These are phyloP conservation scores for Lumnitzera racemosa DNA, from an alignment of 345 rosid species.

Conservation along the genomic window DNA sequence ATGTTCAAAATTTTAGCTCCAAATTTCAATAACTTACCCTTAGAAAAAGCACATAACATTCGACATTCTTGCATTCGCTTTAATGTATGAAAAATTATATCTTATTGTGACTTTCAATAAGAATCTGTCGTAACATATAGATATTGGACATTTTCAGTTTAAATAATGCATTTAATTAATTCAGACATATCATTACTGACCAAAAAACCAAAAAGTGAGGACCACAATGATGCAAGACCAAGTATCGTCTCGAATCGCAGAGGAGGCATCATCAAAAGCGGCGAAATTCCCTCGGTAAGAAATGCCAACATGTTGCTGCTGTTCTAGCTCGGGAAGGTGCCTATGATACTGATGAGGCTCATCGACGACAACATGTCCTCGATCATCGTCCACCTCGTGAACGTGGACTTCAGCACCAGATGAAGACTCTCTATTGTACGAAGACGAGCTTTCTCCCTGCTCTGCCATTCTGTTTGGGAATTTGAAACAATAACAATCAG, in stretches of 20 bases:
- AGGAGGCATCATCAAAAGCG: slow-evolving; percentile 26
- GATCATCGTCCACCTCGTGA: slow-evolving; percentile 33
- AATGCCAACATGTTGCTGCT: slow-evolving; percentile 29
- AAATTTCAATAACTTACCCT: not conserved
- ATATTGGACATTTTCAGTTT: too few species aligned
- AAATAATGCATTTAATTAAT: slow-evolving; percentile 1
- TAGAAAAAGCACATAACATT: not conserved
- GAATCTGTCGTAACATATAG: too few species aligned
- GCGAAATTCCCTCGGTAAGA: slow-evolving; percentile 23
- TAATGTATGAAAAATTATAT: too few species aligned
- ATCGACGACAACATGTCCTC: slow-evolving; percentile 8
- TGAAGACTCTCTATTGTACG: slow-evolving; percentile 13
- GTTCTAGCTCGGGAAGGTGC: slow-evolving; percentile 32
- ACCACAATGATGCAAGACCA: slow-evolving; percentile 87
- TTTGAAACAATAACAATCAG: not conserved
- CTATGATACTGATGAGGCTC: slow-evolving; percentile 21
- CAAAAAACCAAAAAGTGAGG: slow-evolving; percentile 84
- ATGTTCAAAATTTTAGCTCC: too few species aligned
- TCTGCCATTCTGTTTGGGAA: slow-evolving; percentile 30
- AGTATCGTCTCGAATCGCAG: slow-evolving; percentile 48
- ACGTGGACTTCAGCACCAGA: slow-evolving; percentile 17
- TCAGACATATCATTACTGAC: slow-evolving; percentile 27
- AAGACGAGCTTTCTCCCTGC: slow-evolving; percentile 33
- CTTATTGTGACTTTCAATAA: too few species aligned
- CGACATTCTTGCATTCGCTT: not conserved